Percentiles rank a stretch among this genome's conserved stretches.
phyloP scores from a whole-genome alignment of 2,329 filamentous ascomycete species.

The Pyricularia grisea region DNA sequence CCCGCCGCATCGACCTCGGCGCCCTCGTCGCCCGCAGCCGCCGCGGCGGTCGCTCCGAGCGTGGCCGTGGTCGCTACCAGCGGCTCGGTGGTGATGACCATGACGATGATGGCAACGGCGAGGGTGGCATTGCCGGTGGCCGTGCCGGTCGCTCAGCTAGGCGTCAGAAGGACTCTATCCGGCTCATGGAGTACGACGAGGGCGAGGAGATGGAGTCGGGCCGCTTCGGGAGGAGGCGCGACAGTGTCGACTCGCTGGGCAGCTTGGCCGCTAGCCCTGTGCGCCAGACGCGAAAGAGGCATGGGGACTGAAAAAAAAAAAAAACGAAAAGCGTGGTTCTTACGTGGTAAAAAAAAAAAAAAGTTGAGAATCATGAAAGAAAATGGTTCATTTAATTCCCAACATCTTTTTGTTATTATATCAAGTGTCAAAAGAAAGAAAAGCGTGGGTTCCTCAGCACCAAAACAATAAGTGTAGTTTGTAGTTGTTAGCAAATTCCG shows the following conservation, averaged over 20 bases:
- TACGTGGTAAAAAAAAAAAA: too few relatives aligned
- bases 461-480: too few relatives aligned
- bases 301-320: not conserved
- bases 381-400: too few relatives aligned
- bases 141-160: not conserved
- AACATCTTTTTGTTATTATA: too few relatives aligned
- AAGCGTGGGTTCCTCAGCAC: too few relatives aligned
- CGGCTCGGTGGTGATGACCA: not conserved
- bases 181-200: not conserved
- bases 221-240: not conserved
- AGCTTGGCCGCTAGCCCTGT: not conserved
- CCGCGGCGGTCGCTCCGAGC: constrained; percentile 16
- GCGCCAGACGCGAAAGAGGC: not conserved
- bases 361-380: too few relatives aligned
- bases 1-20: constrained; percentile 39
- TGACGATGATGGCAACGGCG: not conserved
- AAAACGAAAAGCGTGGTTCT: too few relatives aligned
- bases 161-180: not conserved
- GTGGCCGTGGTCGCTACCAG: constrained; percentile 27
- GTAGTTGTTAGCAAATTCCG: too few relatives aligned
- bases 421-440: too few relatives aligned
- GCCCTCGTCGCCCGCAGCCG: constrained; percentile 32
- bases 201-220: not conserved
- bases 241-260: not conserved
- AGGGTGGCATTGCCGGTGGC: not conserved